Conservation (phyloP, 2,329 filamentous ascomycete genomes). For the Penicillium sclerotigenum region DNA sequence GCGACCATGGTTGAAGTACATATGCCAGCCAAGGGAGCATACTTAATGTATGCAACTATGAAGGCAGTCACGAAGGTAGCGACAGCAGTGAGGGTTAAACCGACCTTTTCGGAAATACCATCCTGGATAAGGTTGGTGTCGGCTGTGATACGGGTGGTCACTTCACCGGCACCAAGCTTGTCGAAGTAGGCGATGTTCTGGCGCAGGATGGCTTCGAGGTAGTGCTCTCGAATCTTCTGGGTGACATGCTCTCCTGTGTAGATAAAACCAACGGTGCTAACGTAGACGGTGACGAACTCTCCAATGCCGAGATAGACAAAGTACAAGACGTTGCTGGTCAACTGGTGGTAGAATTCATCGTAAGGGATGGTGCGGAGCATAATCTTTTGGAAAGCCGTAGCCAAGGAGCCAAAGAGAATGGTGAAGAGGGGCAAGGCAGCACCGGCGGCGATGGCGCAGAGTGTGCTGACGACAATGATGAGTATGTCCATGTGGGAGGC, state of each 20-base stretch:
- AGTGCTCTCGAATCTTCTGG: constrained; percentile 75
- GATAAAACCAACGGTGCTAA: constrained; percentile 84
- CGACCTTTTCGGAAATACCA: constrained; percentile 86
- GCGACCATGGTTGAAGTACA: constrained; percentile 77
- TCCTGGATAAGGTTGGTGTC: constrained; percentile 94
- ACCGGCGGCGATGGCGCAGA: constrained; percentile 69
- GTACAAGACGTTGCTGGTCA: constrained; percentile 69
- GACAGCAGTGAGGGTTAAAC: constrained; percentile 69
- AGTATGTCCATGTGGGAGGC: constrained; percentile 62
- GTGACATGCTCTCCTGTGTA: constrained; percentile 78
- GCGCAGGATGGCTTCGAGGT: constrained; percentile 76
- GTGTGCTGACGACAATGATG: constrained; percentile 59
- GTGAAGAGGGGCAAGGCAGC: constrained; percentile 78
- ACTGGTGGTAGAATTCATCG: constrained; percentile 56
- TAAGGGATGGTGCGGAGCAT: constrained; percentile 51
- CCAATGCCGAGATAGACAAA: constrained; percentile 81
- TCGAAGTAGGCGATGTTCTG: constrained; percentile 95
- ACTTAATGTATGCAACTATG: constrained; percentile 83
- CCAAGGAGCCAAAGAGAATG: constrained; percentile 70
- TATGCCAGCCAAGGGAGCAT: constrained; percentile 91
- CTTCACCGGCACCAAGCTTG: constrained; percentile 85
- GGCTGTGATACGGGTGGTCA: constrained; percentile 89
- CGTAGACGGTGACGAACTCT: constrained; percentile 73
- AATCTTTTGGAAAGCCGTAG: constrained; percentile 67
- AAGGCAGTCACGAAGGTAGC: constrained; percentile 86